Percentiles rank a stretch among this genome's conserved stretches.
Conservation (phyloP, 306 rosid genomes). For the Amphicarpaea edgeworthii region DNA sequence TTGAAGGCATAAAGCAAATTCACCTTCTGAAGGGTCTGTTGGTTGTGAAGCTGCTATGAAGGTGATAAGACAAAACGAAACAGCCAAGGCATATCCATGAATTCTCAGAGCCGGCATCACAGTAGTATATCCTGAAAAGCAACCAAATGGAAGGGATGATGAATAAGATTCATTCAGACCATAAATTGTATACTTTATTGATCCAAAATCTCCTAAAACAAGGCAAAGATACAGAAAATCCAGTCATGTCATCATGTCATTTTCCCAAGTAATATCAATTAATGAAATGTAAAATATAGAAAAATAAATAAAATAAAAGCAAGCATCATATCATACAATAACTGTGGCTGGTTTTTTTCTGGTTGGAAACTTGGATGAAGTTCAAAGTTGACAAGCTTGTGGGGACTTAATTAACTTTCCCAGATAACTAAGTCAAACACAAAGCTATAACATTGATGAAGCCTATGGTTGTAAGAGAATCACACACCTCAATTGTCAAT, state of each 20-base stretch:
- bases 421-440: conserved; percentile 37
- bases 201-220: conserved; percentile 2
- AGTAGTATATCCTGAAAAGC: conserved; percentile 47
- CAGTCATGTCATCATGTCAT: conserved; percentile 17
- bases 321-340: conserved; percentile 30
- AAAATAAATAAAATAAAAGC: conserved; percentile 9
- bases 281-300: background rate
- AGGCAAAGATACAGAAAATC: background rate
- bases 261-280: conserved; percentile 23
- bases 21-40: conserved; percentile 85
- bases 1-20: background rate
- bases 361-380: conserved; percentile 9
- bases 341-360: conserved; percentile 11
- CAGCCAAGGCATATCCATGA: conserved; percentile 55
- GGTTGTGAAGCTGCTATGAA: conserved; percentile 49
- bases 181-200: background rate
- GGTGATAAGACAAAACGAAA: conserved; percentile 48
- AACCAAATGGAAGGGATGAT: conserved; percentile 12
- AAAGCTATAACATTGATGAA: background rate
- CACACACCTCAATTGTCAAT: conserved; percentile 9
- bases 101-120: conserved; percentile 59
- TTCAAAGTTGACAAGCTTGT: conserved; percentile 5
- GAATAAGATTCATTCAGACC: conserved; percentile 8
- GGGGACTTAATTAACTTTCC: conserved; percentile 23
- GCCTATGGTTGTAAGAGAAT: background rate